A percentile compares a stretch with the other conserved stretches of the same genome.
Evolutionary conservation across 768 basidiomycete species (phyloP).

Genomic region (Rhodotorula diobovata): DNA sequence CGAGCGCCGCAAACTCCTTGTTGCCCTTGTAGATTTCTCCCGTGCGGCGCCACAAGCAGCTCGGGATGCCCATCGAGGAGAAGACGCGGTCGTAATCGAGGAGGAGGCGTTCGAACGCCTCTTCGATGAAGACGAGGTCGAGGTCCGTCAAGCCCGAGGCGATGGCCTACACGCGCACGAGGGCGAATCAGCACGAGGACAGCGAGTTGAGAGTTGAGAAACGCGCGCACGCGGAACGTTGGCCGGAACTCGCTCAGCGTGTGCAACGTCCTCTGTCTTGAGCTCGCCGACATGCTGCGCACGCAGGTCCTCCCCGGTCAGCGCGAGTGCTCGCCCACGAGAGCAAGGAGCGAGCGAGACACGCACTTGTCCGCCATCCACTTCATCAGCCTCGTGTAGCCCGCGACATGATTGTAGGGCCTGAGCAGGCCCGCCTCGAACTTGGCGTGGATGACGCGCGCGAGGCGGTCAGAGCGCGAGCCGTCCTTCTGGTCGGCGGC

Average conservation of each 20-base stretch:
- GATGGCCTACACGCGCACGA: conserved; percentile 48
- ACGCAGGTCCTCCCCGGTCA: background rate
- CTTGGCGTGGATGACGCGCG: conserved; percentile 87
- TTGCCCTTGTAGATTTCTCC: conserved; percentile 99
- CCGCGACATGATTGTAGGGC: conserved; percentile 95
- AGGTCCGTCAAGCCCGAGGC: conserved; percentile 80
- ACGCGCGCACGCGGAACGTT: conserved; percentile 47
- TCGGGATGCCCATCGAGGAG: conserved; percentile 92
- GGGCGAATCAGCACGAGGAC: too few relatives aligned
- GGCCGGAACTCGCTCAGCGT: conserved; percentile 58
- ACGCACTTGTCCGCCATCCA: conserved; percentile 92
- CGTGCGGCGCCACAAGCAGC: conserved; percentile 91
- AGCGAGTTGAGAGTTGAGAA: background rate
- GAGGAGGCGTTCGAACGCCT: conserved; percentile 89
- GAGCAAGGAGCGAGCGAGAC: background rate
- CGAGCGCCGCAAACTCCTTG: conserved; percentile 82
- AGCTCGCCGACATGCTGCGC: conserved; percentile 75
- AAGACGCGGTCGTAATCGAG: conserved; percentile 89
- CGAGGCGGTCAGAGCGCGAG: conserved; percentile 80
- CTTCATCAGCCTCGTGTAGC: conserved; percentile 79
- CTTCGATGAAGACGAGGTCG: conserved; percentile 94
- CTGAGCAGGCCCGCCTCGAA: conserved; percentile 92
- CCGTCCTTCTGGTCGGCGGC: conserved; percentile 93
- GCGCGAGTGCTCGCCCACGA: background rate
- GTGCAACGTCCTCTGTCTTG: conserved; percentile 84